phyloP scores from a whole-genome alignment of 768 basidiomycete genomes.

The Dentipellis fragilis region DNA sequence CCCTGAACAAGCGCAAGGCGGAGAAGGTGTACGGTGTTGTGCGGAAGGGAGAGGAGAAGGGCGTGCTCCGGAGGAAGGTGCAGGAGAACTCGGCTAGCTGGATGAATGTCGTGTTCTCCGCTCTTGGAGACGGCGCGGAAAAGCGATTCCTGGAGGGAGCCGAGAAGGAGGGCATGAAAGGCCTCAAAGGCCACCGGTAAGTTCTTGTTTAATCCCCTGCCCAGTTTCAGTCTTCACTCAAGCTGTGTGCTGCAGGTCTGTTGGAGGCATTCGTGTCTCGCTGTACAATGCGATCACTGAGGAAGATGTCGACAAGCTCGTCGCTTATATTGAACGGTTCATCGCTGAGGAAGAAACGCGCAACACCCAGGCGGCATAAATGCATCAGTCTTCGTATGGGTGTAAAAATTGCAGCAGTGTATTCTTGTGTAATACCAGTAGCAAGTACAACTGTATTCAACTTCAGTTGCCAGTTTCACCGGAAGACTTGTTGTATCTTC shows the following conservation, averaged over 20 bases:
- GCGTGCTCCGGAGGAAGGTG: conserved; percentile 65
- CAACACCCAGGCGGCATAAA: background rate
- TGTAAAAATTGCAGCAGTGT: too few species aligned
- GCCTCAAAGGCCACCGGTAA: conserved; percentile 87
- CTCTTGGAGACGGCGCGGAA: conserved; percentile 64
- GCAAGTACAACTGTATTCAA: too few species aligned
- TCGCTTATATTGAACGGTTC: conserved; percentile 53
- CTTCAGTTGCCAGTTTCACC: too few species aligned
- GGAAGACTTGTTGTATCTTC: too few species aligned
- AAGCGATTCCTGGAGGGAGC: conserved; percentile 75
- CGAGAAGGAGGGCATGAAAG: conserved; percentile 68
- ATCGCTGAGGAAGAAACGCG: conserved; percentile 14
- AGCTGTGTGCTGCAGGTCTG: conserved; percentile 6
- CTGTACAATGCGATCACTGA: conserved; percentile 85
- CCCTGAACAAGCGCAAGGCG: conserved; percentile 62
- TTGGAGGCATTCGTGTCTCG: conserved; percentile 66
- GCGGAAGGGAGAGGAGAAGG: conserved; percentile 58
- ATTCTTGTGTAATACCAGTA: too few species aligned
- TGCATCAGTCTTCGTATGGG: too few species aligned
- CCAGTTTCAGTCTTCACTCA: background rate
- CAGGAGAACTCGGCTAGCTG: conserved; percentile 70
- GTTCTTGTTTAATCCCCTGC: conserved; percentile 19
- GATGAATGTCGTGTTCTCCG: conserved; percentile 92
- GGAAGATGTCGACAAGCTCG: conserved; percentile 52
- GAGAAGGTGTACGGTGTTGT: conserved; percentile 67